phyloP scores from a whole-genome alignment of 2,329 filamentous ascomycete species.

The Aspergillus sojae region DNA sequence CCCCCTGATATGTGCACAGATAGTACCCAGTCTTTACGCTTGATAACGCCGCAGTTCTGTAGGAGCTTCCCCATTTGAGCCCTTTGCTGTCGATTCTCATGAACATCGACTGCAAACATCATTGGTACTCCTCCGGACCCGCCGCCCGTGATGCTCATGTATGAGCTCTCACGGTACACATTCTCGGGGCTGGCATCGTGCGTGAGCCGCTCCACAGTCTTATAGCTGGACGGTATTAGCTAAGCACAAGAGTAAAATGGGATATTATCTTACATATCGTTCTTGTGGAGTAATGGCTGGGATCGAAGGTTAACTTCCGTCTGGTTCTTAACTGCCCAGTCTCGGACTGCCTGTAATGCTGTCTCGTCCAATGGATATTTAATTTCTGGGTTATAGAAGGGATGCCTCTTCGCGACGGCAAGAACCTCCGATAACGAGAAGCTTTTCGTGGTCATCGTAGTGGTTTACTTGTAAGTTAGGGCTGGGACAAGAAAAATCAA shows the following conservation, averaged over 20 bases:
- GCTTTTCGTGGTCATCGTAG: neutral
- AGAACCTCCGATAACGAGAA: slow-evolving; percentile 33
- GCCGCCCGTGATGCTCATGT: slow-evolving; percentile 48
- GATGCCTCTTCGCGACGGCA: slow-evolving; percentile 38
- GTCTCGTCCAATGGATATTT: slow-evolving; percentile 35
- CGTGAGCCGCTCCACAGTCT: slow-evolving; percentile 37
- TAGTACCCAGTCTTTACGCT: slow-evolving; percentile 43
- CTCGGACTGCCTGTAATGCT: slow-evolving; percentile 3
- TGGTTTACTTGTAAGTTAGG: neutral
- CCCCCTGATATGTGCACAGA: slow-evolving; percentile 39
- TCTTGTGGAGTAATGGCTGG: slow-evolving; percentile 6
- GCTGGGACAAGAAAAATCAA: neutral
- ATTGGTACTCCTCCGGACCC: slow-evolving; percentile 36
- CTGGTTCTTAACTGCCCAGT: neutral
- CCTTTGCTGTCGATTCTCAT: slow-evolving; percentile 48
- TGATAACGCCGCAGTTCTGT: slow-evolving; percentile 30
- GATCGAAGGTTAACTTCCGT: neutral
- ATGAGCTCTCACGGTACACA: slow-evolving; percentile 41
- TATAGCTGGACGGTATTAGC: slow-evolving; percentile 33
- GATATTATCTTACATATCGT: neutral
- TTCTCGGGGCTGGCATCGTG: slow-evolving; percentile 38
- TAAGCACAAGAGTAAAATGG: neutral
- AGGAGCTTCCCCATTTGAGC: slow-evolving; percentile 38
- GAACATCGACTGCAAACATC: slow-evolving; percentile 46
- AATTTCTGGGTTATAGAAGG: slow-evolving; percentile 34